Percentiles rank a stretch among this genome's conserved stretches.
Evolutionary conservation across 148 eudicot genomes (phyloP).

Genomic region (Rhododendron williamsianum): DNA sequence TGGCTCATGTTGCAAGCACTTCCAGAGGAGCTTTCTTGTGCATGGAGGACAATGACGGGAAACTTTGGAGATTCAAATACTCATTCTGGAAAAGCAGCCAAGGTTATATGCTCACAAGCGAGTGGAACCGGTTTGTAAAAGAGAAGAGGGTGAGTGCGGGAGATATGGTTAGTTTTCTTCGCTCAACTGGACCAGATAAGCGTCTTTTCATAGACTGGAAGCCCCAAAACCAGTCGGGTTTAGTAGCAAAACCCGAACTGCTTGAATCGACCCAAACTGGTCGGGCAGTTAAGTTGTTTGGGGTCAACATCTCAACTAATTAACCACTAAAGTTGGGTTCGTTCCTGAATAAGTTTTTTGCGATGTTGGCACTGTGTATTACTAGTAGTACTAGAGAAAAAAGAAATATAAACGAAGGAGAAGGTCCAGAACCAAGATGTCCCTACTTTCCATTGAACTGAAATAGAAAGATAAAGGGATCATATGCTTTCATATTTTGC

Average conservation of each 20-base stretch:
- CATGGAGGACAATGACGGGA: conserved; percentile 29
- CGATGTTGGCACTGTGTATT: not conserved
- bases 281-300: conserved; percentile 22
- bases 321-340: not conserved
- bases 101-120: conserved; percentile 28
- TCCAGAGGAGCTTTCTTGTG: conserved; percentile 23
- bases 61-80: conserved; percentile 29
- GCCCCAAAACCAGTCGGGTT: not conserved
- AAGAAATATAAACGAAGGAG: not conserved
- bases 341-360: not conserved
- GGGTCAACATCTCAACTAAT: conserved; percentile 16
- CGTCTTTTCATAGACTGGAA: conserved; percentile 25
- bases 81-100: conserved; percentile 33
- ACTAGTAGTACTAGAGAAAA: not conserved
- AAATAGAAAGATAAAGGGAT: not conserved
- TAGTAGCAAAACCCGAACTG: not conserved
- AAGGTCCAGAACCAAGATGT: not conserved
- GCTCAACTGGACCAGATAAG: conserved; percentile 12
- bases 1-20: conserved; percentile 1
- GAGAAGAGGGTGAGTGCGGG: conserved; percentile 24
- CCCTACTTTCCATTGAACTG: not conserved
- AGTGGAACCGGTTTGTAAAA: conserved; percentile 32
- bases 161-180: conserved; percentile 21
- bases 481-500: not conserved
- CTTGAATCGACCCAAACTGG: not conserved